Conservation (phyloP, 2,329 filamentous ascomycete species). For the Leptographium procerum region DNA sequence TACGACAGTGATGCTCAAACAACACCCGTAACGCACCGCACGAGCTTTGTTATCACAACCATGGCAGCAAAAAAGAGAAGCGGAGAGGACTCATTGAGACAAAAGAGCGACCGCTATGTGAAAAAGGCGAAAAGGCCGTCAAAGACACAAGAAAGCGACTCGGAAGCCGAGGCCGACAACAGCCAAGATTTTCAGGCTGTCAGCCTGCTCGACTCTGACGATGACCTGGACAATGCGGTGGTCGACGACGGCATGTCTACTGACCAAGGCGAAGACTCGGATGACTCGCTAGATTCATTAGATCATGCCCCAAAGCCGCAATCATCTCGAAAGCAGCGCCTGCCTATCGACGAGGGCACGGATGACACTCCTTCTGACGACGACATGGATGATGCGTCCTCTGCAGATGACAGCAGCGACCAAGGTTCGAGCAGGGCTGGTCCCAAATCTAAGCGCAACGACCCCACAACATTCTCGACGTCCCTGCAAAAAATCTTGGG, state of each 20-base stretch:
- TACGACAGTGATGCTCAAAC: background rate
- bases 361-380: conserved; percentile 20
- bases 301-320: conserved; percentile 13
- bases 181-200: conserved; percentile 36
- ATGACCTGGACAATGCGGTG: conserved; percentile 41
- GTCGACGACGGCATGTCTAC: conserved; percentile 32
- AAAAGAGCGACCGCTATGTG: background rate
- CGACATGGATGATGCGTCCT: conserved; percentile 16
- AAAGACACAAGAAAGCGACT: conserved; percentile 36
- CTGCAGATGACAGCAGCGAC: conserved; percentile 12
- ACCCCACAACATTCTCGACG: conserved; percentile 81
- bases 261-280: conserved; percentile 23
- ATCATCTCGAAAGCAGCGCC: conserved; percentile 8
- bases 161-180: conserved; percentile 23
- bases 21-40: background rate
- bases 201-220: conserved; percentile 43
- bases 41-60: background rate
- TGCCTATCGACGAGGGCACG: conserved; percentile 28
- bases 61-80: conserved; percentile 3
- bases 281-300: conserved; percentile 19
- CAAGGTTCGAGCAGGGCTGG: background rate
- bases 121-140: conserved; percentile 24
- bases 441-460: conserved; percentile 71
- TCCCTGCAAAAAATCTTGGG: conserved; percentile 88
- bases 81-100: conserved; percentile 1